Evolutionary conservation across 805 yeast species (phyloP).

Genomic region (Nakazawaea wyomingensis): DNA sequence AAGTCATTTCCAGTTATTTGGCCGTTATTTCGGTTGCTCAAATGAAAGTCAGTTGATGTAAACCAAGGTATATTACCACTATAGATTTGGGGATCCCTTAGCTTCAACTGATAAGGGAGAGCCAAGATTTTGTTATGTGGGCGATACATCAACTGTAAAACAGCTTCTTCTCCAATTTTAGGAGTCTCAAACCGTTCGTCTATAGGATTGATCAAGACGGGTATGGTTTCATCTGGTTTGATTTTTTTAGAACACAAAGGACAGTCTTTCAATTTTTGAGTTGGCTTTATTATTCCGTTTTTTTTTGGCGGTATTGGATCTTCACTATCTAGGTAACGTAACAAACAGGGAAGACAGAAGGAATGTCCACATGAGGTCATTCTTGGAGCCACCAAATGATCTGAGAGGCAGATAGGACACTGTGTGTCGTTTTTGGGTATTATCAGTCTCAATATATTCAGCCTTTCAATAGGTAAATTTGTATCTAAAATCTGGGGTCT

Average conservation of each 20-base stretch:
- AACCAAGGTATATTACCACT: conserved; percentile 54
- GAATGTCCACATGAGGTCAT: conserved; percentile 96
- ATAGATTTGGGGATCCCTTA: conserved; percentile 17
- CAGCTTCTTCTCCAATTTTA: conserved; percentile 45
- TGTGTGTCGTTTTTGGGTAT: conserved; percentile 60
- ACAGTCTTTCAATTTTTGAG: conserved; percentile 59
- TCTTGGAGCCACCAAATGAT: conserved; percentile 83
- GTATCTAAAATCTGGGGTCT: conserved; percentile 64
- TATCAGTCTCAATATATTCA: conserved; percentile 64
- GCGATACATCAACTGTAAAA: conserved; percentile 61
- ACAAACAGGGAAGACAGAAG: conserved; percentile 76
- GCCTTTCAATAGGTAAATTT: conserved; percentile 60
- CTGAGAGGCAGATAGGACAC: conserved; percentile 90
- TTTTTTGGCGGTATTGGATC: conserved; percentile 16
- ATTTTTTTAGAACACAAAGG: conserved; percentile 70
- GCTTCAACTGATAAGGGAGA: conserved; percentile 24
- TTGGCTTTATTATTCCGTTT: conserved; percentile 23
- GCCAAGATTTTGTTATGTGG: conserved; percentile 26
- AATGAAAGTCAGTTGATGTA: conserved; percentile 16
- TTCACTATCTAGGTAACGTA: conserved; percentile 61
- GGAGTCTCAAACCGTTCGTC: conserved; percentile 59
- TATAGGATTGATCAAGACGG: conserved; percentile 50
- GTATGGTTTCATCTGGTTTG: conserved; percentile 51
- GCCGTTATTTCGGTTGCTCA: conserved; percentile 22
- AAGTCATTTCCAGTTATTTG: conserved; percentile 21